Evolutionary conservation across 805 yeast genomes (phyloP), one percentile per base, ranked within the genome.

Genomic region (Pichia scutulata): DNA sequence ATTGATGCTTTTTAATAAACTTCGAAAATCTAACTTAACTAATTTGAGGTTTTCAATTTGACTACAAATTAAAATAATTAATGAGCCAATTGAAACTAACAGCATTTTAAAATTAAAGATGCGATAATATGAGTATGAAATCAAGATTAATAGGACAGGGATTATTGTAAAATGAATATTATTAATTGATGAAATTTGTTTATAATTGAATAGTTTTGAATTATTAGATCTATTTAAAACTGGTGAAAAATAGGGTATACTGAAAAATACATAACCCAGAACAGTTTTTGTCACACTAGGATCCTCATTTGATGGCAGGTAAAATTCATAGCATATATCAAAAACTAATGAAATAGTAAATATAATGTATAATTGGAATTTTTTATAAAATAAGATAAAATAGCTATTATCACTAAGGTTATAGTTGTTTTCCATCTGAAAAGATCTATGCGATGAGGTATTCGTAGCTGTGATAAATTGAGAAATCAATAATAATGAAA

Each of bases 71-170:
- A 65, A 49, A 4, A 67, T 58, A 19, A 60, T 4, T 39, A 67
- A 37, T 0, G 70, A 67, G 0, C 70, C 68, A 22, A 63, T 39
- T 26, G 66, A 52, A 9, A 68, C 55, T 26, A 65, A 52, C 24
- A 66, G 39, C 68, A 69, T 58, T 43, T 58, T 63, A 33, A 62
- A 54, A 46, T 62, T 65, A 52, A 60, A 54, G 19, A 50, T 48
- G 4, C 55, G 58, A 28, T 55, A 49, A 8, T 52, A 49, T 23
- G 28, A 49, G 39, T 44, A 52, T 4, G 25, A 19, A 16, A 53
- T 51, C 2, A 43, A 36, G 7, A 63, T 44, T 28, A 58, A 39
- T 1, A 44, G 21, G 2, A 57, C 5, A 9, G 45, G 23, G 36
- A 19, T 10, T 13, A 46, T 26, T 13, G 46, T 9, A 2, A 37